Evolutionary conservation across 305 asterid species (phyloP), one percentile per base, ranked within the genome.

Genomic region (Fraxinus dipetala): DNA sequence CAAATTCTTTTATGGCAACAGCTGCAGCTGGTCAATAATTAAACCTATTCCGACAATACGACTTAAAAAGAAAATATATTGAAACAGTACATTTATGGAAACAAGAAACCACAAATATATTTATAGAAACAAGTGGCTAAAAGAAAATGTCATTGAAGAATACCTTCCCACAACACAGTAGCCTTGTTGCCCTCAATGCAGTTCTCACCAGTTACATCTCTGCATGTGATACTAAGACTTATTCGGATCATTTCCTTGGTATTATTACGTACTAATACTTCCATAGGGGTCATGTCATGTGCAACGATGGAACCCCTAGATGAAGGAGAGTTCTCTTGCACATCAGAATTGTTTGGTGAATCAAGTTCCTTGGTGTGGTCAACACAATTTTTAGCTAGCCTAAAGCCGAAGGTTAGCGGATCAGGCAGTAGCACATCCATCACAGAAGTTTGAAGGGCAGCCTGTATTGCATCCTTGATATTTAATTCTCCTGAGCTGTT

Each of bases 111-210:
- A 30, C 54, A 34, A 32, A 20, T 34, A 76, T 22, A 69, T 20
- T 31, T 78, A 56, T 20, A 32, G 59, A 48, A 56, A 72, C 69
- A 70, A 63, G 67, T 6, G 76, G 61, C 77, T 28, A 65, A 77
- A 80, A 26, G 76, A 31, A 85, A 54, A 77, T 5, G 59, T 40
- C 61, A 76, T 40, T 69, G 78, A 85, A 51, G 22, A 56, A 77
- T 70, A 96, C 99, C 99, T 92, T 97, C 97, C 99, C 99, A 96
- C 78, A 96, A 85, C 82, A 94, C 98, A 2, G 98, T 94, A 34
- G 97, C 98, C 79, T 90, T 93, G 85, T 91, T 92, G 2, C 97
- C 95, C 79, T 96, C 95, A 1, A 90, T 86, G 86, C 99, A 96
- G 93, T 96, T 96, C 86, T 94, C 92, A 75, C 98, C 98, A 76